Base-by-base conservation (phyloP, 1,139 yeast genomes). In the Magnusiomyces clavatus region DNA sequence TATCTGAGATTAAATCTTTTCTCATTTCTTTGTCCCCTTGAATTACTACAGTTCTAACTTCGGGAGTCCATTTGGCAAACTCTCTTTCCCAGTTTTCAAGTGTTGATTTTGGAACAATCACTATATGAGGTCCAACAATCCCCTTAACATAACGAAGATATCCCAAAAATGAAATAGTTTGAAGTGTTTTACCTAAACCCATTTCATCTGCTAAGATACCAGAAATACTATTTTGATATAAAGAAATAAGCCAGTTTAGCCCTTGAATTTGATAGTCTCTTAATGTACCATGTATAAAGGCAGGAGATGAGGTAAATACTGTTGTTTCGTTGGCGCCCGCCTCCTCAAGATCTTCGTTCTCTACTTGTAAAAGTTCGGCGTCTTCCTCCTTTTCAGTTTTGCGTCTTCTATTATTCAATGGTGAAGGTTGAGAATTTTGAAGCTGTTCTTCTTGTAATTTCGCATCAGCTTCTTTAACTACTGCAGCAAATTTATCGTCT, bases 151-250 rank as follows among this genome's bases (percentile, higher is more conserved):
- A 87, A 58, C 97, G 77, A 55, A 92, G 71, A 66, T 86, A 89
- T 0, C 96, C 98, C 53, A 92, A 71, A 61, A 92, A 90, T 5
- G 97, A 81, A 55, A 92, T 88, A 0, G 97, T 88, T 67, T 92
- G 98, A 55, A 92, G 74, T 1, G 98, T 92, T 66, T 92, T 92
- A 55, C 98, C 98, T 54, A 92, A 76, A 1, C 98, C 98, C 98
- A 92, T 92, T 69, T 92, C 98, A 69, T 92, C 98, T 10, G 98
- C 98, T 54, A 92, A 75, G 48, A 92, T 90, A 48, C 97, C 97
- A 1, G 94, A 82, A 52, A 90, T 76, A 61, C 84, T 82, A 69
- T 90, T 88, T 60, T 86, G 94, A 64, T 85, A 83, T 53, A 90
- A 71, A 1, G 89, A 80, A 20, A 89, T 81, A 62, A 90, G 72